Percentiles rank a stretch among this genome's conserved stretches.
Conservation (phyloP, 345 rosid species). For the Rhodomyrtus tomentosa region DNA sequence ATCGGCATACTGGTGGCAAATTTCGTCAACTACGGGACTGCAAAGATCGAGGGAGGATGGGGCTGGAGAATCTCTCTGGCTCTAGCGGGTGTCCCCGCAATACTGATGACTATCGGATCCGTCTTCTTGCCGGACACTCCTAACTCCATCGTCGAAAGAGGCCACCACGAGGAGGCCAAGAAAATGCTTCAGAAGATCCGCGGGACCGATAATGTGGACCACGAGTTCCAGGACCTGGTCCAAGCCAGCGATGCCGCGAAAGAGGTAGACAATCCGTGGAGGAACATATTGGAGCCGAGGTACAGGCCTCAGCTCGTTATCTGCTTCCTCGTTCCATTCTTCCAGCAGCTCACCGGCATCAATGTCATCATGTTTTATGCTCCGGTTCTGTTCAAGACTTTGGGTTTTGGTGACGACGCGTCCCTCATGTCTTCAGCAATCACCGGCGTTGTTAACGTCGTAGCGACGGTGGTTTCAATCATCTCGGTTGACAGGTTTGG, state of each 20-base stretch:
- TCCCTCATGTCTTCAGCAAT: conserved; percentile 64
- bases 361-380: conserved; percentile 73
- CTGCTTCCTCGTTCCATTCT: conserved; percentile 44
- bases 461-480: conserved; percentile 50
- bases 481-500: conserved; percentile 48
- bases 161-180: conserved; percentile 44
- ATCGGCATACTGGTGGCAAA: conserved; percentile 59
- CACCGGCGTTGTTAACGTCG: conserved; percentile 45
- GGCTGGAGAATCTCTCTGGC: conserved; percentile 74
- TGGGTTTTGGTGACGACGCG: conserved; percentile 62
- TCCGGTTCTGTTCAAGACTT: conserved; percentile 58
- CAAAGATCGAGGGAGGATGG: conserved; percentile 36
- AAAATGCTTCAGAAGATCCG: conserved; percentile 42
- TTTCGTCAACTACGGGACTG: conserved; percentile 50
- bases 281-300: conserved; percentile 31
- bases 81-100: conserved; percentile 60
- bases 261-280: conserved; percentile 54
- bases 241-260: conserved; percentile 56
- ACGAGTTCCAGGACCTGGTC: conserved; percentile 52
- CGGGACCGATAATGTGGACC: conserved; percentile 41
- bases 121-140: conserved; percentile 66
- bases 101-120: conserved; percentile 57
- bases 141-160: conserved; percentile 65
- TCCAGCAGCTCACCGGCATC: conserved; percentile 72
- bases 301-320: conserved; percentile 58